Evolutionary conservation across 2,329 filamentous ascomycete species (phyloP), one percentile per base, ranked within the genome.

Genomic region (Thyridium curvatum): DNA sequence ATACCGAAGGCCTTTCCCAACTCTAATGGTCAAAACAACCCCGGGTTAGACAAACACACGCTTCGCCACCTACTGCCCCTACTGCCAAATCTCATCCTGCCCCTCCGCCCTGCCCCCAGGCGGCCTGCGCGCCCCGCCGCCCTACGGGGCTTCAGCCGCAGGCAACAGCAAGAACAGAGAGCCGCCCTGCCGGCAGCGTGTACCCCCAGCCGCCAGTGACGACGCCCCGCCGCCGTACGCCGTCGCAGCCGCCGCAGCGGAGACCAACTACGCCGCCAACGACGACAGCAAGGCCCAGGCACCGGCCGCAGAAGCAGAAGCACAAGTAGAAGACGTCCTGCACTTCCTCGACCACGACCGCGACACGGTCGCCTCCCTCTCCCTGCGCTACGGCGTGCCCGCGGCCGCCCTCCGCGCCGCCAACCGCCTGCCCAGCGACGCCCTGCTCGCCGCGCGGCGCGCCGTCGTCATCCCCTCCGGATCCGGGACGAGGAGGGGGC

Each of bases 271-370:
- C 33, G 13, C 17, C 8, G 13, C n/a, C 12, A 32, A 34, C 8
- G 15, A 18, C 16, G 32, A 47, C 30, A 31, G 37, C 12, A 49
- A 58, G 21, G 51, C 59, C 33, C 66, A 68, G 45, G 30, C 32
- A 13, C 16, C 32, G 46, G 44, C 18, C 40, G 44, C 10, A 26
- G 29, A 31, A 21, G 12, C 35, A 28, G 42, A 39, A 13, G 55
- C 46, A 46, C 53, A 59, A 4, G 64, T 68, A n/a, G 69, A 77
- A 41, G 84, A 89, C 57, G 78, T 79, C 3, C 64, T 90, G 12
- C 86, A 93, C 58, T 88, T 88, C 59, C 66, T 93, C 35, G 69
- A 85, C 51, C 81, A 84, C 41, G 62, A 66, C n/a, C 68, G 73
- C 44, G 86, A 93, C 55, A 81, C 73, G 9, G 64, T 91, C 47